These are phyloP conservation scores for Diutina pseudorugosa DNA, from an alignment of 1,139 yeast species.

Conservation along the genomic window DNA sequence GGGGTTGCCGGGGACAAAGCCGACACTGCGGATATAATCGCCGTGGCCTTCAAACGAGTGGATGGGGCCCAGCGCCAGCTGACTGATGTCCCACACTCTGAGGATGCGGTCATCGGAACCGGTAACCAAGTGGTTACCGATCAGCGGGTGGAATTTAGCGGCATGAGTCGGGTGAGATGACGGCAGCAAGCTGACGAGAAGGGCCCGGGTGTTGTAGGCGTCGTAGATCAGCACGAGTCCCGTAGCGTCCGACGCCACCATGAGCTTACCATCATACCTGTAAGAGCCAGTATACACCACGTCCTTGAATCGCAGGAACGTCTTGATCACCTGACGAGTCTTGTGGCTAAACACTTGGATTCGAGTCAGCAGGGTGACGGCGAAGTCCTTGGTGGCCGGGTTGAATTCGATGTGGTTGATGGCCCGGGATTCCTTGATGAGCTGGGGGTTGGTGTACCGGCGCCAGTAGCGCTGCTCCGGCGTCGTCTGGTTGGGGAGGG, in stretches of 20 bases:
- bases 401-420: conserved; percentile 82
- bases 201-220: conserved; percentile 64
- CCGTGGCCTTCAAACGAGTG: conserved; percentile 63
- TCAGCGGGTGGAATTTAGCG: conserved; percentile 78
- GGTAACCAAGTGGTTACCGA: conserved; percentile 61
- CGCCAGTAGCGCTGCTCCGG: conserved; percentile 96
- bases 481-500: conserved; percentile 67
- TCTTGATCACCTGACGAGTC: conserved; percentile 81
- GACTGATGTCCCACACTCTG: conserved; percentile 80
- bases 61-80: conserved; percentile 51
- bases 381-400: conserved; percentile 87
- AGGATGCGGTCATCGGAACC: conserved; percentile 89
- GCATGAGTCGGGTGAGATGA: conserved; percentile 85
- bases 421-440: conserved; percentile 89
- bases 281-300: conserved; percentile 80
- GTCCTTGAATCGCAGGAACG: conserved; percentile 85
- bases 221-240: conserved; percentile 81
- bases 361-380: conserved; percentile 84
- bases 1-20: conserved; percentile 62
- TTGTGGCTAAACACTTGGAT: conserved; percentile 87
- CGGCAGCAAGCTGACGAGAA: conserved; percentile 70
- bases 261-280: conserved; percentile 68
- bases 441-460: conserved; percentile 69
- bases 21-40: conserved; percentile 80
- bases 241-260: conserved; percentile 83